These are phyloP conservation scores for Boeremia exigua DNA, from an alignment of 2,329 filamentous ascomycete species.

Conservation along the genomic window DNA sequence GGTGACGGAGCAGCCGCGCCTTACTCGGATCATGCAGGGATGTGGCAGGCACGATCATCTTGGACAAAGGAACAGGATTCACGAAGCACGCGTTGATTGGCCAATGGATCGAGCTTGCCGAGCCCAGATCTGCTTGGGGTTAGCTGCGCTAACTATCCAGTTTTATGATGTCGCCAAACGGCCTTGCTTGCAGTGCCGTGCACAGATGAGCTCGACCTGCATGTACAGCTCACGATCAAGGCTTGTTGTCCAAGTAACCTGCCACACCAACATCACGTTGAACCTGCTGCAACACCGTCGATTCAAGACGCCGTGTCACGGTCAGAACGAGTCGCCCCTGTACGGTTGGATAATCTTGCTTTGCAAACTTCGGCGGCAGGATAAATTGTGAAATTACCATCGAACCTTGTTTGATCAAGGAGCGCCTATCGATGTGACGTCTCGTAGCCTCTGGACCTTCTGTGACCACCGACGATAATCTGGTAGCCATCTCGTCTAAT, in stretches of 20 bases:
- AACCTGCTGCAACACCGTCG: constrained; percentile 7
- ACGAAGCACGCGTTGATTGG: constrained; percentile 19
- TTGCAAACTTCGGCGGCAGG: constrained; percentile 9
- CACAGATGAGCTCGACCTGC: constrained; percentile 16
- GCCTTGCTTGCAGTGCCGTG: background rate
- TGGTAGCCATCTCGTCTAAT: constrained; percentile 23
- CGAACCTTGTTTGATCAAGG: constrained; percentile 29
- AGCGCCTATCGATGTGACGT: constrained; percentile 22
- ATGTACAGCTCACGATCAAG: constrained; percentile 25
- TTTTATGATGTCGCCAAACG: constrained; percentile 29
- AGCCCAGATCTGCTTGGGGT: constrained; percentile 7
- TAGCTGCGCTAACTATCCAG: constrained; percentile 13
- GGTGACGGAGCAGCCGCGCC: constrained; percentile 14
- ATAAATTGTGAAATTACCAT: constrained; percentile 21
- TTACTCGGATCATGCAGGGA: constrained; percentile 18
- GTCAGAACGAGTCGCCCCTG: constrained; percentile 13
- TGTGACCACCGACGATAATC: constrained; percentile 3
- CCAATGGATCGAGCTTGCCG: constrained; percentile 16
- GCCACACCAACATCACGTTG: constrained; percentile 13
- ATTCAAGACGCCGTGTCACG: constrained; percentile 9
- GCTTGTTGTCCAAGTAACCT: constrained; percentile 16
- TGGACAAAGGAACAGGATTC: constrained; percentile 20
- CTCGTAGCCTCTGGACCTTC: constrained; percentile 15
- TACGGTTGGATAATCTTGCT: constrained; percentile 15
- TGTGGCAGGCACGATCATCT: constrained; percentile 23